Percentiles rank a stretch among this genome's conserved stretches.
These are phyloP conservation scores for Entrophospora sp. DNA, from an alignment of 192 early-diverging fungal species.

Conservation along the genomic window DNA sequence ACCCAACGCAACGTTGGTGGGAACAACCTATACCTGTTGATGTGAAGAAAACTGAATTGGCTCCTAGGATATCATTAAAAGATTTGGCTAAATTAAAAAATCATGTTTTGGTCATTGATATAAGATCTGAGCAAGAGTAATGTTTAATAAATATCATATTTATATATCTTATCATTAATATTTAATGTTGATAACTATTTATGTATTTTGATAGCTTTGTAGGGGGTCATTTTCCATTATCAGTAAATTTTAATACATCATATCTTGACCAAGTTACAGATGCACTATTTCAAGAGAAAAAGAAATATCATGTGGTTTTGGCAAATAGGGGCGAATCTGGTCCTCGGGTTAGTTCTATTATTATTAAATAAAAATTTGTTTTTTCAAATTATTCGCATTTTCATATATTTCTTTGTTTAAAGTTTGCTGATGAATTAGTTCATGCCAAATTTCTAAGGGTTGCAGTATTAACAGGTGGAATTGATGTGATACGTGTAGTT, in stretches of 20 bases:
- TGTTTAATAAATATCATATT: slow-evolving; percentile 15
- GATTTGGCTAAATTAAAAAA: slow-evolving; percentile 39
- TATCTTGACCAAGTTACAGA: slow-evolving; percentile 34
- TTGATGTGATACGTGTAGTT: slow-evolving; percentile 33
- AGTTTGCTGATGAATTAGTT: slow-evolving; percentile 45
- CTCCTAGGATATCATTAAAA: slow-evolving; percentile 42
- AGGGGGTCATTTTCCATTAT: slow-evolving; percentile 45
- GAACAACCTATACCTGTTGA: slow-evolving; percentile 39
- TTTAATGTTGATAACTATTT: background rate
- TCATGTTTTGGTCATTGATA: slow-evolving; percentile 48
- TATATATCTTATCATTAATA: background rate
- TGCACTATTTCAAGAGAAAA: slow-evolving; percentile 39
- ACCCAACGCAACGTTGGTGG: slow-evolving; percentile 35
- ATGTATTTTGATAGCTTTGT: slow-evolving; percentile 30
- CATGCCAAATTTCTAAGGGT: slow-evolving; percentile 33
- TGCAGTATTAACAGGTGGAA: slow-evolving; percentile 41
- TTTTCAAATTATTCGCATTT: no score
- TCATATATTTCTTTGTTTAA: background rate
- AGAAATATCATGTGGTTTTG: slow-evolving; percentile 46
- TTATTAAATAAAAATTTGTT: background rate
- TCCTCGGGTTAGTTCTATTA: slow-evolving; percentile 33
- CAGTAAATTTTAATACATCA: slow-evolving; percentile 37
- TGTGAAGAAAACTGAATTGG: slow-evolving; percentile 39
- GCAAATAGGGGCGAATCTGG: slow-evolving; percentile 35
- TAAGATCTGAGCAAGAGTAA: slow-evolving; percentile 46